Evolutionary conservation across 352 stramenopile genomes (phyloP).

Genomic region (Plasmopara muralis): DNA sequence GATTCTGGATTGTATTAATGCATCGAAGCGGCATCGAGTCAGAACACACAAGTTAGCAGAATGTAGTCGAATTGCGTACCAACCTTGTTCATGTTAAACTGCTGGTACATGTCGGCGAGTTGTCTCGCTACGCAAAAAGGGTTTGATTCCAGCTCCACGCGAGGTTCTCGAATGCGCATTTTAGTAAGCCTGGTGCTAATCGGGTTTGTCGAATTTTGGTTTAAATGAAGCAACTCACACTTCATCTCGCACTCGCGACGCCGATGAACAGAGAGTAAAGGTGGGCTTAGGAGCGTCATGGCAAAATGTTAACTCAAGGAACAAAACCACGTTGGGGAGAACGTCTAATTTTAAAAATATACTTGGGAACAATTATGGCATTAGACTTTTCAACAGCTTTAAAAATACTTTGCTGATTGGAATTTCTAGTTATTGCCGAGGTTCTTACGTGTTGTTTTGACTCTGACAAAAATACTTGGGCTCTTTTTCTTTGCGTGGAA

Average conservation of each 20-base stretch:
- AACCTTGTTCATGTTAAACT: constrained; percentile 78
- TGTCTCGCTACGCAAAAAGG: constrained; percentile 70
- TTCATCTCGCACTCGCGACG: constrained; percentile 66
- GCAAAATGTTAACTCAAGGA: constrained; percentile 4
- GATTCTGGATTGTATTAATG: constrained; percentile 41
- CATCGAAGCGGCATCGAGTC: constrained; percentile 6
- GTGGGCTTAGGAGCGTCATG: constrained; percentile 16
- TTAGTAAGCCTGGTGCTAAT: constrained; percentile 50
- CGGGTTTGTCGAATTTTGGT: constrained; percentile 36
- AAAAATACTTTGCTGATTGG: too few species aligned
- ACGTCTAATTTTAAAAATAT: neutral
- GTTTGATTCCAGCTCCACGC: constrained; percentile 51
- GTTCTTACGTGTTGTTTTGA: too few species aligned
- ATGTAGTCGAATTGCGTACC: constrained; percentile 1
- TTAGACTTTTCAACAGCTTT: neutral
- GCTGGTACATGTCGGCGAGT: constrained; percentile 65
- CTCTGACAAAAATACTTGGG: too few species aligned
- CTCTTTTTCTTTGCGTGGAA: too few species aligned
- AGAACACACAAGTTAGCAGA: constrained; percentile 9
- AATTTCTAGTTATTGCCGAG: too few species aligned
- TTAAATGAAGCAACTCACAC: constrained; percentile 60
- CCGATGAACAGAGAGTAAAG: constrained; percentile 13
- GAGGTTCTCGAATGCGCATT: constrained; percentile 56
- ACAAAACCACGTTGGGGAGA: constrained; percentile 7
- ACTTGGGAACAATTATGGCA: neutral